phyloP scores from a whole-genome alignment of 2,329 filamentous ascomycete genomes.

The Fusarium mundagurra region DNA sequence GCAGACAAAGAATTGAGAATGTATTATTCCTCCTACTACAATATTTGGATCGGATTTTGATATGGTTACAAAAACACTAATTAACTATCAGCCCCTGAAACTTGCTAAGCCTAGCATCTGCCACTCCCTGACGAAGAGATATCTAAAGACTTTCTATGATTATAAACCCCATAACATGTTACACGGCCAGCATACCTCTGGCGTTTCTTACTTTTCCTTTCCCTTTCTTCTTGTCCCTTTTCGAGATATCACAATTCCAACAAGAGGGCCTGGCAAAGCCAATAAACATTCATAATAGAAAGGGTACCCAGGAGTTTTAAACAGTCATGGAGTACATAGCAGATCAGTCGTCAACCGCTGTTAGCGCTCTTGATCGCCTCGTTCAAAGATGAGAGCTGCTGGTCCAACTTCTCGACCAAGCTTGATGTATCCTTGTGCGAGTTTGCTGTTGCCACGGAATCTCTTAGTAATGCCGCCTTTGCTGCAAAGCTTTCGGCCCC shows the following conservation, averaged over 20 bases:
- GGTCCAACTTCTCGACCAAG: background rate
- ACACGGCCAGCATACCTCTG: no score
- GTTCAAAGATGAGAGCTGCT: background rate
- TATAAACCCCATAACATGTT: background rate
- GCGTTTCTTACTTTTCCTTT: rapidly evolving
- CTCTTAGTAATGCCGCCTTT: background rate
- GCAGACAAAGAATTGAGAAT: background rate
- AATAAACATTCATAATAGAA: background rate
- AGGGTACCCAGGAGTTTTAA: background rate
- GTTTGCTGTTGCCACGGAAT: background rate
- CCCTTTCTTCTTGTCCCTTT: background rate
- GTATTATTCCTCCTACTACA: rapidly evolving
- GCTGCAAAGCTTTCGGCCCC: background rate
- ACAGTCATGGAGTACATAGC: background rate
- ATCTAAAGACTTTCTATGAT: background rate
- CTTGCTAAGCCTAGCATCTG: no score
- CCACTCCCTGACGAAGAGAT: background rate
- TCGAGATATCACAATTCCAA: background rate
- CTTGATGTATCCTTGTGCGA: background rate
- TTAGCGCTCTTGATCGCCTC: background rate
- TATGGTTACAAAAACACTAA: background rate
- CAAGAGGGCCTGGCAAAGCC: background rate
- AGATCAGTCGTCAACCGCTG: background rate
- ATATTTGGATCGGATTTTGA: rapidly evolving
- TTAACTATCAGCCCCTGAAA: background rate